Evolutionary conservation across 345 rosid species (phyloP), one percentile per base, ranked within the genome.

Genomic region (Streptanthus diversifolius): DNA sequence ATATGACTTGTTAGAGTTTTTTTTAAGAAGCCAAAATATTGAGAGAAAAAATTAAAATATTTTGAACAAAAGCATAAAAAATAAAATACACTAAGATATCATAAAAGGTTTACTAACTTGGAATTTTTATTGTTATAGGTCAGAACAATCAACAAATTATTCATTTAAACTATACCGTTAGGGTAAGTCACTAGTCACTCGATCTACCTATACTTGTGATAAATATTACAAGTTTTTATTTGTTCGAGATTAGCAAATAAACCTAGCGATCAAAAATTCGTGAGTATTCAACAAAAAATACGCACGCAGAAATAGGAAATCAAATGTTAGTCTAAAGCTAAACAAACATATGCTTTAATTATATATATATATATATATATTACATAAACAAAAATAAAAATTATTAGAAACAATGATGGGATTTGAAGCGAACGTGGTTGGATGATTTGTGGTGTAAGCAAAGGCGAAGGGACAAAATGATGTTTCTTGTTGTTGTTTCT

Each of bases 381-480:
- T 44, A 43, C 22, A 43, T 33, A 41, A 19, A 63, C 11, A 54
- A 56, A 52, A 21, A 52, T 47, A 17, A 14, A 35, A 10, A 32
- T 30, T 37, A 19, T 3, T 7, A 25, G 56, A 63, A 69, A 48
- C 36, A 57, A 66, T 68, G 79, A 62, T 35, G 60, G 55, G 18
- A 58, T 54, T 35, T 61, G 47, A 49, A 67, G 70, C 72, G 75
- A 80, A 68, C 72, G 86, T 64, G 40, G 88, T 84, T 86, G 80
- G 86, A 82, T 90, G 90, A 85, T 90, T 92, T 92, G 88, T 80
- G 83, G 87, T 79, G 64, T 85, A 92, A 92, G 98, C 96, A 92
- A 92, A 81, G 91, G 83, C 73, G 56, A 68, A 66, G 75, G 12
- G 27, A 44, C 77, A 55, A 55, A 63, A 72, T 37, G 25, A 18